These are phyloP conservation scores for Gossypium raimondii DNA, from an alignment of 345 rosid species.

Conservation along the genomic window DNA sequence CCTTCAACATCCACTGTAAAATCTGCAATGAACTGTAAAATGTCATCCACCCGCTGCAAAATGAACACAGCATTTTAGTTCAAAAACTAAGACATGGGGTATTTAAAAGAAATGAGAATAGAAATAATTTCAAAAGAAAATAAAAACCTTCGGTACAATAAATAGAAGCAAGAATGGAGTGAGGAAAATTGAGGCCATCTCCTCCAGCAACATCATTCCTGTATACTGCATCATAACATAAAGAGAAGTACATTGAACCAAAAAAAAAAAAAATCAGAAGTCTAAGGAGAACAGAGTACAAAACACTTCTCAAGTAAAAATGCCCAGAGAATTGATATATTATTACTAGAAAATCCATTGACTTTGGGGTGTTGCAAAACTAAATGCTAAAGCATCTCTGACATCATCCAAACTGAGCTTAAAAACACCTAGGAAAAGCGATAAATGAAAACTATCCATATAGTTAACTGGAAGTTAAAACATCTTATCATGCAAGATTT, in stretches of 20 bases:
- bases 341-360: neutral
- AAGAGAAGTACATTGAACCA: neutral
- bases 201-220: conserved; percentile 95
- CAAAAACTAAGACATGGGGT: conserved; percentile 8
- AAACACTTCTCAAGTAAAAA: neutral
- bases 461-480: neutral
- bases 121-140: conserved; percentile 2
- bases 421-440: neutral
- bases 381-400: neutral
- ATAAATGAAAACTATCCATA: neutral
- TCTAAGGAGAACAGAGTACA: neutral
- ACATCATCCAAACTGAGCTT: neutral
- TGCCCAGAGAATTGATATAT: neutral
- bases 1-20: conserved; percentile 86
- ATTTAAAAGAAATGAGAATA: neutral
- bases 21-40: conserved; percentile 80
- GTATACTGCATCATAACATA: conserved; percentile 60
- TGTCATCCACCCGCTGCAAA: conserved; percentile 90
- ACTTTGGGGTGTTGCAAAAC: neutral
- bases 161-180: conserved; percentile 87
- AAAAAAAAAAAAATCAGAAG: neutral
- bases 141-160: conserved; percentile 75
- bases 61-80: conserved; percentile 18
- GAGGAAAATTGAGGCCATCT: conserved; percentile 94
- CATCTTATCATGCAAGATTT: neutral